Conservation (phyloP, 2,329 filamentous ascomycete genomes). For the Penicillium palitans region DNA sequence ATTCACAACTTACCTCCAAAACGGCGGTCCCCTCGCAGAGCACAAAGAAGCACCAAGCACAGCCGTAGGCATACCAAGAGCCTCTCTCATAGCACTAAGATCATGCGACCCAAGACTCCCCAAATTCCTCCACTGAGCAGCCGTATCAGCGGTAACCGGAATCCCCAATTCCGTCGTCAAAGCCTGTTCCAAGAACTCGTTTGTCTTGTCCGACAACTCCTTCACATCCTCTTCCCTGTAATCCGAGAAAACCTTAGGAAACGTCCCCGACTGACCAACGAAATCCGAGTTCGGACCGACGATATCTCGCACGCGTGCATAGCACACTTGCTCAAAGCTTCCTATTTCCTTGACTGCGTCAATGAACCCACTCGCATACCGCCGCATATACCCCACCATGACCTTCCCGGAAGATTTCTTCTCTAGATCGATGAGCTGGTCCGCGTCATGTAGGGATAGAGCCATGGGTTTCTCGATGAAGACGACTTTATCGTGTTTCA, state of each 20-base stretch:
- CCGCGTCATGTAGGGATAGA: conserved; percentile 46
- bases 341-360: conserved; percentile 56
- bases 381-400: conserved; percentile 62
- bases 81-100: conserved; percentile 55
- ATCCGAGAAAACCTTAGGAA: conserved; percentile 46
- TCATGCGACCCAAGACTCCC: conserved; percentile 55
- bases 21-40: conserved; percentile 35
- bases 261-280: conserved; percentile 35
- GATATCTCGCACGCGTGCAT: conserved; percentile 54
- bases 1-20: conserved; percentile 30
- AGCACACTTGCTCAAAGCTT: conserved; percentile 51
- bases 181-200: conserved; percentile 33
- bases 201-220: conserved; percentile 23
- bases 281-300: conserved; percentile 52
- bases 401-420: conserved; percentile 46
- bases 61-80: conserved; percentile 50
- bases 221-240: conserved; percentile 30
- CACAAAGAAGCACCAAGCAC: conserved; percentile 40
- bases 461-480: conserved; percentile 61
- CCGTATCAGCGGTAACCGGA: conserved; percentile 26
- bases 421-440: conserved; percentile 53
- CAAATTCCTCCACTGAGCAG: conserved; percentile 43
- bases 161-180: conserved; percentile 36
- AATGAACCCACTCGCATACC: conserved; percentile 57
- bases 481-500: conserved; percentile 54